Evolutionary conservation across 805 yeast genomes (phyloP), one percentile per base, ranked within the genome.

Genomic region (Wickerhamiella occidentalis): DNA sequence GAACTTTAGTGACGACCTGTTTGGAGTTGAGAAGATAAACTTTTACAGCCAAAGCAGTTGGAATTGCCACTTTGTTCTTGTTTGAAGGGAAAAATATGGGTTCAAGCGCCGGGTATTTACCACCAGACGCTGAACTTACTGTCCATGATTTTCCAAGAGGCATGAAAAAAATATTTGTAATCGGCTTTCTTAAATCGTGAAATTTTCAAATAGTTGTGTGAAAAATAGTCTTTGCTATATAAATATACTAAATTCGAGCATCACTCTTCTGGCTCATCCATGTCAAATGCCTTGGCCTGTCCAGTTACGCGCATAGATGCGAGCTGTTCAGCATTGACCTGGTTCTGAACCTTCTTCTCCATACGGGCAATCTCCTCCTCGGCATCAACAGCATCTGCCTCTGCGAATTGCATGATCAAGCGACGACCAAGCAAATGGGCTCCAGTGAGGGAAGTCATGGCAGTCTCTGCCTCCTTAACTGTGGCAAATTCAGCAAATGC

Each of bases 371-470:
- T 87, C 65, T 88, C 95, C 47, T 77, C 90, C 65, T 92, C 96
- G 12, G 85, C 95, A 63, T 85, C 78, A 38, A 72, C 81, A 28
- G 88, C 76, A 48, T 82, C 95, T 53, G 75, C 77, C 61, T 85
- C 82, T 13, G 97, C 98, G 61, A 76, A 88, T 63, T 90, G 94
- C 80, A 92, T 79, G 11, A 90, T 95, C 56, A 92, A 72, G 56
- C 96, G 76, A 69, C 98, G 82, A 29, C 98, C 98, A 47, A 92
- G 74, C 68, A 92, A 81, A 74, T 92, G 98, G 2, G 94, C 96
- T 53, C 98, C 98, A 63, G 81, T 83, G 55, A 92, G 75, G 63
- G 88, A 90, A 58, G 82, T 80, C 90, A 92, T 83, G 12, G 97
- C 98, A 61, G 73, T 78, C 63, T 83, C 95, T 1, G 98, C 96